phyloP scores from a whole-genome alignment of 169 alveolate species.

The Cystoisospora suis region DNA sequence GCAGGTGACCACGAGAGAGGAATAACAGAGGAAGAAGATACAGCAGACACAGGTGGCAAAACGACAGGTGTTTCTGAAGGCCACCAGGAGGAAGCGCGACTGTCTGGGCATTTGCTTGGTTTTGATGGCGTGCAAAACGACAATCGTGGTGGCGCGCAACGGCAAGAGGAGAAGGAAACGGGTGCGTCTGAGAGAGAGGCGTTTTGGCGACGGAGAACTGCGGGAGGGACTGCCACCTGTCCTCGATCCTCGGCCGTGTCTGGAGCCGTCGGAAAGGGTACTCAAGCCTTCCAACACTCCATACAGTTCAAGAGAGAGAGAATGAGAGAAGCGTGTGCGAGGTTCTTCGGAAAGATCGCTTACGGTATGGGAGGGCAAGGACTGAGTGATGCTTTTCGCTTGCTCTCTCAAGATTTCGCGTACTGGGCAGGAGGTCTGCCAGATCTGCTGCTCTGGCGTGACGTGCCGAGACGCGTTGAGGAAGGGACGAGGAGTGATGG shows the following conservation, averaged over 20 bases:
- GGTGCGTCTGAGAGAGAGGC: too few species aligned
- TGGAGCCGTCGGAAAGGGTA: slow-evolving; percentile 10
- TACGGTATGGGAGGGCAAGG: slow-evolving; percentile 36
- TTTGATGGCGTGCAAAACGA: too few species aligned
- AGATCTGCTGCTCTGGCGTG: slow-evolving; percentile 52
- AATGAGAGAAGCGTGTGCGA: slow-evolving; percentile 11
- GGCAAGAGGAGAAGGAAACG: too few species aligned
- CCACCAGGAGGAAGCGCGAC: too few species aligned
- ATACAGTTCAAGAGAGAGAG: neutral
- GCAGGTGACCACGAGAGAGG: neutral
- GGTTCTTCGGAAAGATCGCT: slow-evolving; percentile 12
- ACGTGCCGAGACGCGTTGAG: neutral
- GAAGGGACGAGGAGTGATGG: neutral
- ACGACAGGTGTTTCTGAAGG: too few species aligned
- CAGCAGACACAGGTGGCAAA: too few species aligned
- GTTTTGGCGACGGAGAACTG: too few species aligned
- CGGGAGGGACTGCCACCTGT: too few species aligned
- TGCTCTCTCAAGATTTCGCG: slow-evolving; percentile 28
- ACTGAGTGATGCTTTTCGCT: slow-evolving; percentile 22
- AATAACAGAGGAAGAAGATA: too few species aligned
- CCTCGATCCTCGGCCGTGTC: too few species aligned
- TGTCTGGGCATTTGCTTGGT: too few species aligned
- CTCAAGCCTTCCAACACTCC: neutral
- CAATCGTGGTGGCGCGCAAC: too few species aligned
- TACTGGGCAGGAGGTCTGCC: slow-evolving; percentile 47